phyloP scores from a whole-genome alignment of 495 filamentous ascomycete genomes.

The Lasiosphaeria miniovina region DNA sequence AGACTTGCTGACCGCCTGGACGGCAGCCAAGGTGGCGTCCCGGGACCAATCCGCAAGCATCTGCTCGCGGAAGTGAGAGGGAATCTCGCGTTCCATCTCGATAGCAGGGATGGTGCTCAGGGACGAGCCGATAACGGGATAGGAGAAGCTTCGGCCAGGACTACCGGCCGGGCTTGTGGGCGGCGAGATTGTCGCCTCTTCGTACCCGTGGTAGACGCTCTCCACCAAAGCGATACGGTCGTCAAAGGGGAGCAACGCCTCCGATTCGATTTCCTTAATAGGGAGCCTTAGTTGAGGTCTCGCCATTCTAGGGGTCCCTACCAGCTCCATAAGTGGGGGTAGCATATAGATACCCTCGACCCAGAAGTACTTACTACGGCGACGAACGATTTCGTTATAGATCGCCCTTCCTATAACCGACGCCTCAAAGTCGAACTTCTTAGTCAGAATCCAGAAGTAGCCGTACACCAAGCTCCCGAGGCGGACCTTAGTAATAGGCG shows the following conservation, averaged over 20 bases:
- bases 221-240: slow-evolving; percentile 64
- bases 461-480: slow-evolving; percentile 82
- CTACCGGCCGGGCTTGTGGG: slow-evolving; percentile 68
- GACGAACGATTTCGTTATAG: slow-evolving; percentile 68
- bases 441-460: slow-evolving; percentile 75
- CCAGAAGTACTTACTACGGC: slow-evolving; percentile 72
- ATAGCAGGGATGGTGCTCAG: slow-evolving; percentile 36
- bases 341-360: slow-evolving; percentile 67
- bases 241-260: slow-evolving; percentile 64
- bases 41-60: slow-evolving; percentile 70
- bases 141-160: slow-evolving; percentile 61
- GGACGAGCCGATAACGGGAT: slow-evolving; percentile 54
- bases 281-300: slow-evolving; percentile 46
- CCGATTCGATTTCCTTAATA: slow-evolving; percentile 50
- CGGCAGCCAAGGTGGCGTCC: slow-evolving; percentile 62
- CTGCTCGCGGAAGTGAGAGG: slow-evolving; percentile 62
- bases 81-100: slow-evolving; percentile 36
- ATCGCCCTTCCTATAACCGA: slow-evolving; percentile 64
- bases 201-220: slow-evolving; percentile 67
- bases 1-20: slow-evolving; percentile 65
- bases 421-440: slow-evolving; percentile 73
- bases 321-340: slow-evolving; percentile 52
- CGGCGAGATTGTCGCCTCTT: slow-evolving; percentile 53
- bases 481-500: slow-evolving; percentile 63
- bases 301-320: slow-evolving; percentile 46